phyloP scores from a whole-genome alignment of 352 stramenopile species.

The Pythium periplocum region DNA sequence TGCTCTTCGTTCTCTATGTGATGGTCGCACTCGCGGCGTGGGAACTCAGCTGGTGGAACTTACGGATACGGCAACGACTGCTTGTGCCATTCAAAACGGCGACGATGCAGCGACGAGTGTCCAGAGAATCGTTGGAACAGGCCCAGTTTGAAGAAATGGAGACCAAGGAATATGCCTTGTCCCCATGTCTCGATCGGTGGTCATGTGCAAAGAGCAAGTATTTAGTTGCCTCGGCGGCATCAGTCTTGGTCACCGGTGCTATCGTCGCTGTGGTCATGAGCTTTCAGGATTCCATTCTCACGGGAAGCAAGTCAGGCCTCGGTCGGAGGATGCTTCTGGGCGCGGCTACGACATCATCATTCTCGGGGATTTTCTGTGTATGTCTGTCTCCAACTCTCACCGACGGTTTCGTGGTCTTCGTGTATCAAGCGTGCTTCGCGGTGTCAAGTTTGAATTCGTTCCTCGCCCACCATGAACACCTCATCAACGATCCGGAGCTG shows the following conservation, averaged over 20 bases:
- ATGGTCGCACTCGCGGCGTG: constrained; percentile 30
- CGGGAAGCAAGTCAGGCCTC: constrained; percentile 4
- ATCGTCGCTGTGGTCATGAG: constrained; percentile 1
- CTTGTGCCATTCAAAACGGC: constrained; percentile 10
- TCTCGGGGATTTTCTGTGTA: constrained; percentile 27
- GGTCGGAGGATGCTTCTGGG: constrained; percentile 25
- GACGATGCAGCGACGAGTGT: constrained; percentile 1
- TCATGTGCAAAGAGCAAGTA: constrained; percentile 3
- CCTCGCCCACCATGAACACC: constrained; percentile 37
- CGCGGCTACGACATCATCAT: constrained; percentile 19
- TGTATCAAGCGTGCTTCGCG: constrained; percentile 50
- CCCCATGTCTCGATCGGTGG: neutral
- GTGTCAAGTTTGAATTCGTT: constrained; percentile 59
- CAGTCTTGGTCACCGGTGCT: constrained; percentile 3
- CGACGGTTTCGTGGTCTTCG: constrained; percentile 36
- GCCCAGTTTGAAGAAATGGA: constrained; percentile 1
- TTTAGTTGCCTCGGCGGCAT: neutral
- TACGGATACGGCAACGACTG: constrained; percentile 53
- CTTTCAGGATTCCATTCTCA: constrained; percentile 12
- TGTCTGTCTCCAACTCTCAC: constrained; percentile 32
- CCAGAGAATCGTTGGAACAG: neutral
- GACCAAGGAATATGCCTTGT: neutral
- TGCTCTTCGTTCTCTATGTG: constrained; percentile 34
- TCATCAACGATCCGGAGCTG: constrained; percentile 33
- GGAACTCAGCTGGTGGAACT: constrained; percentile 59